A percentile compares a stretch with the other conserved stretches of the same genome.
Conservation (phyloP, 225 moss, liverwort and hornwort genomes). For the Neckera pumila region DNA sequence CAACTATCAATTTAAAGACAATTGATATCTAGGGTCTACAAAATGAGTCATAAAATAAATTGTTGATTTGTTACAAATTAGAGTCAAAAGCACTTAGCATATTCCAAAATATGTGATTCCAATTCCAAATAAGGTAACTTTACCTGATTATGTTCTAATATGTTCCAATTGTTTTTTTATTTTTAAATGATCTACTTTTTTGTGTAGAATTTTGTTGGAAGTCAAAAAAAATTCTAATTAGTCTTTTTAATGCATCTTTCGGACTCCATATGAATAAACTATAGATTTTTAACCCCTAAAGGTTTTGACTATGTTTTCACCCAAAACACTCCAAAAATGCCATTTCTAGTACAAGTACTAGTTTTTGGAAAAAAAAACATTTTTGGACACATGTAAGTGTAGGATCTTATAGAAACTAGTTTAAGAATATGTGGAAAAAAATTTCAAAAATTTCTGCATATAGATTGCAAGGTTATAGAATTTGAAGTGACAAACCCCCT, state of each 20-base stretch:
- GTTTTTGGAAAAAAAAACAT: too few relatives aligned
- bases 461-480: too few relatives aligned
- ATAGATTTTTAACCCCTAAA: too few relatives aligned
- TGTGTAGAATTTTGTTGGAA: neutral
- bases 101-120: neutral
- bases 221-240: neutral
- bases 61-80: neutral
- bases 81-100: neutral
- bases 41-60: too few relatives aligned
- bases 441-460: too few relatives aligned
- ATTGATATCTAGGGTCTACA: neutral
- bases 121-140: neutral
- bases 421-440: too few relatives aligned
- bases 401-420: too few relatives aligned
- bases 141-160: neutral
- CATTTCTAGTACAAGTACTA: too few relatives aligned
- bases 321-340: too few relatives aligned
- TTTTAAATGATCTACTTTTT: neutral
- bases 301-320: too few relatives aligned
- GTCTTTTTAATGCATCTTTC: neutral
- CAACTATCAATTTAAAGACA: neutral
- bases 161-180: neutral
- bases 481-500: too few relatives aligned
- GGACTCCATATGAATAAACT: rapidly evolving
- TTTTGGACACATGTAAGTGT: too few relatives aligned